phyloP scores from a whole-genome alignment of 352 stramenopile genomes.

The Phytophthora foliorum region DNA sequence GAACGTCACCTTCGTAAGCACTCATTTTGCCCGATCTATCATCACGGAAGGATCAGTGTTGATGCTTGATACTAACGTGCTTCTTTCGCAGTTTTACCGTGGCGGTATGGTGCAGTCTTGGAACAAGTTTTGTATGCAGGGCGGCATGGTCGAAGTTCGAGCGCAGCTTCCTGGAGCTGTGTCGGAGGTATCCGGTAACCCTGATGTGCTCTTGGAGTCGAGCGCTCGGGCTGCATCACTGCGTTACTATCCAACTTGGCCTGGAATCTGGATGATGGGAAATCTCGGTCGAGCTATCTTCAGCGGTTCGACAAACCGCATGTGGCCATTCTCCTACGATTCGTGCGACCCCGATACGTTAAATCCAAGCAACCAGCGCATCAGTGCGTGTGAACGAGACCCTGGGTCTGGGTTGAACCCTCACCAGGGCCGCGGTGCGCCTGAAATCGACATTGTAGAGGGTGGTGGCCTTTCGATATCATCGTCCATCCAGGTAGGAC shows the following conservation, averaged over 20 bases:
- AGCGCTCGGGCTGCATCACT: slow-evolving; percentile 43
- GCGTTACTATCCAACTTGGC: slow-evolving; percentile 83
- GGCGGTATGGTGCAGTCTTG: slow-evolving; percentile 92
- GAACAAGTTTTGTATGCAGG: slow-evolving; percentile 96
- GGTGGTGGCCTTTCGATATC: slow-evolving; percentile 80
- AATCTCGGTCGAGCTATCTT: slow-evolving; percentile 95
- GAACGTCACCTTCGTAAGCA: slow-evolving; percentile 53
- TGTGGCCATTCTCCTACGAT: slow-evolving; percentile 96
- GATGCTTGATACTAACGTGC: neutral
- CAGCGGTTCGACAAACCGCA: slow-evolving; percentile 89
- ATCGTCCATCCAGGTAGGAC: slow-evolving; percentile 72
- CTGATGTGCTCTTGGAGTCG: slow-evolving; percentile 44
- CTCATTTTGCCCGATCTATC: neutral
- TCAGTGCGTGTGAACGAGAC: slow-evolving; percentile 86
- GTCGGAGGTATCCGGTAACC: slow-evolving; percentile 48
- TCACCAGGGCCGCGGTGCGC: slow-evolving; percentile 85
- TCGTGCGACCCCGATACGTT: slow-evolving; percentile 70
- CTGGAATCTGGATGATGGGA: slow-evolving; percentile 95
- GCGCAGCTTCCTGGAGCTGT: slow-evolving; percentile 79
- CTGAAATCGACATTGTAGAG: slow-evolving; percentile 96
- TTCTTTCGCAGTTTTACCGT: slow-evolving; percentile 49
- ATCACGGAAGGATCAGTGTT: slow-evolving; percentile 39
- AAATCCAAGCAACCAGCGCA: slow-evolving; percentile 51
- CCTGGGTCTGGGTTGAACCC: slow-evolving; percentile 93
- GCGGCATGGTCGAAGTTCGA: slow-evolving; percentile 89